Evolutionary conservation across 73 alveolate species (phyloP), one percentile per base, ranked within the genome.

Genomic region (Tetrahymena thermophila): DNA sequence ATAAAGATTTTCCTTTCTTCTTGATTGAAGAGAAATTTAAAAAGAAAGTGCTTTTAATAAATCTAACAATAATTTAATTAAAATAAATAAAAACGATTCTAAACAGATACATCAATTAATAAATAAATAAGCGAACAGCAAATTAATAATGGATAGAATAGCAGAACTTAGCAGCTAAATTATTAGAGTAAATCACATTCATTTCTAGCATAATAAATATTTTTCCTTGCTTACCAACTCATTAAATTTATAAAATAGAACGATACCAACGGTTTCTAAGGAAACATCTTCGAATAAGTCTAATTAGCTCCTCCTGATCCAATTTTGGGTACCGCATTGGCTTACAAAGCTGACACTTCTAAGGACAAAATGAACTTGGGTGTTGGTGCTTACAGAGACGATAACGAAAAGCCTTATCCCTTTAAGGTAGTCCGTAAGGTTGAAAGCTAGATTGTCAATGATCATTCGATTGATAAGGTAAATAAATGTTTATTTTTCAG

Each of bases 361-460:
- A 37, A 56, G 57, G 94, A 97, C 56, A 98, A 99, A 96, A 98
- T 99, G 56, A 98, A 99, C 95, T 95, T 99, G 25, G 98, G 99
- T 85, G 98, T 99, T 13, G 99, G 99, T 9, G 99, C 99, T 3
- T 99, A 99, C 97, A 95, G 99, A 94, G 98, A 98, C 85, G 99
- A 98, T 93, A 97, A 97, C 42, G 99, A 99, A 85, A 96, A 97
- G 34, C 99, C 99, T 35, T 97, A 96, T 89, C 97, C 97, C 43
- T 98, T 99, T 97, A 96, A 96, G 35, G 96, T 98, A 71, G 99
- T 99, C 40, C 97, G 96, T 95, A 96, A 98, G 97, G 99, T 98
- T 14, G 99, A 97, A 56, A 96, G 94, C 23, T 96, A 98, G 94
- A 96, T 98, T 35, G 97, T 94, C 28, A 97, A 98, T 93, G 99